Percentiles rank a stretch among this genome's conserved stretches.
Evolutionary conservation across 768 basidiomycete species (phyloP).

Genomic region (Kwoniella mangroviensis): DNA sequence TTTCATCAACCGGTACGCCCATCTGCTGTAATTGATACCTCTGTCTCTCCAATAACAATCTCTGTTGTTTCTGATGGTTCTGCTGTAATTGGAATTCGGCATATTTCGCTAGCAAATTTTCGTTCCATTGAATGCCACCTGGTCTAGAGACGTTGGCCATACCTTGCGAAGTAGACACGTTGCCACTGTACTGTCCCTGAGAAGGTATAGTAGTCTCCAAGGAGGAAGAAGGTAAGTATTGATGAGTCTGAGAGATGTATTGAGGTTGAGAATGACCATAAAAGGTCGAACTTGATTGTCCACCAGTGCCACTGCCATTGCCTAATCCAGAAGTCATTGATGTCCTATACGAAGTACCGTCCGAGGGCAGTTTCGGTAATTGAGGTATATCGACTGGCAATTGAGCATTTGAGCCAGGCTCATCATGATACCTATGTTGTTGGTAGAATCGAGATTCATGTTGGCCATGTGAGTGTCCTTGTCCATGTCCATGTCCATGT

Average conservation of each 20-base stretch:
- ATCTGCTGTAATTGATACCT: slow-evolving; percentile 45
- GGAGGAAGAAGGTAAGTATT: not conserved
- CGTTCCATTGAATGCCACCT: slow-evolving; percentile 22
- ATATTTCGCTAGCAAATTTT: slow-evolving; percentile 40
- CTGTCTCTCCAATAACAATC: slow-evolving; percentile 44
- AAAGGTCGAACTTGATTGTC: not conserved
- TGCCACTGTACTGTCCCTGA: not conserved
- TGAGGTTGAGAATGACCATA: slow-evolving; percentile 1
- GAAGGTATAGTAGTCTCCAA: not conserved
- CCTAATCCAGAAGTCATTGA: slow-evolving; percentile 4
- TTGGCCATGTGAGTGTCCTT: not conserved
- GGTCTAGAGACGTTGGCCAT: not conserved
- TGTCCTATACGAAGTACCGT: slow-evolving; percentile 6
- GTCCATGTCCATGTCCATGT: slow-evolving; percentile 10
- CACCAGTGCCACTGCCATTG: not conserved
- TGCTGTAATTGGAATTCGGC: slow-evolving; percentile 54
- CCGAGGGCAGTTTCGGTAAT: slow-evolving; percentile 18
- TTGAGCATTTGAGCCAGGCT: too few relatives aligned
- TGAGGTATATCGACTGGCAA: slow-evolving; percentile 11
- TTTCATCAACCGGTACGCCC: slow-evolving; percentile 46
- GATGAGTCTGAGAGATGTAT: not conserved
- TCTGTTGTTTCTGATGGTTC: slow-evolving; percentile 51
- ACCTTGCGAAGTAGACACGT: not conserved
- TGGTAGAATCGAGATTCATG: slow-evolving; percentile 6
- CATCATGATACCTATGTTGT: slow-evolving; percentile 9